Conservation (phyloP, 345 rosid genomes). For the Pistacia vera region DNA sequence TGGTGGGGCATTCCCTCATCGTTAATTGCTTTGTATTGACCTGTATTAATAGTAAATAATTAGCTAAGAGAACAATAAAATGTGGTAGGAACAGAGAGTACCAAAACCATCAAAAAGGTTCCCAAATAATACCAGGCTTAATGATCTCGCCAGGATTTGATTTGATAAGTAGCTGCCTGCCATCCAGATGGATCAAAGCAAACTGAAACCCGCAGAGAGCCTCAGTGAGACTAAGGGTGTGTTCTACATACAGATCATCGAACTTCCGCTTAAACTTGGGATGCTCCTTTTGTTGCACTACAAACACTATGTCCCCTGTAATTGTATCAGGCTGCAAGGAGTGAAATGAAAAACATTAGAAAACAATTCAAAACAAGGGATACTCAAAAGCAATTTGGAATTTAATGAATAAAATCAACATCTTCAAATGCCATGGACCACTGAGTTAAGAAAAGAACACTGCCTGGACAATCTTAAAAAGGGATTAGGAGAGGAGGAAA, state of each 20-base stretch:
- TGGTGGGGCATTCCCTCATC: slow-evolving; percentile 67
- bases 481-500: background rate
- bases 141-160: slow-evolving; percentile 64
- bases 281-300: slow-evolving; percentile 56
- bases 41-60: slow-evolving; percentile 21
- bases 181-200: slow-evolving; percentile 58
- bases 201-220: slow-evolving; percentile 75
- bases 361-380: background rate
- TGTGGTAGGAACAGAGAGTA: background rate
- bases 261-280: slow-evolving; percentile 51
- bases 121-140: slow-evolving; percentile 48
- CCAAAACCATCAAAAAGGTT: background rate
- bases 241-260: slow-evolving; percentile 49
- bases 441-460: background rate
- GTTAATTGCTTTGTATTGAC: slow-evolving; percentile 52
- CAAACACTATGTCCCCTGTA: slow-evolving; percentile 53
- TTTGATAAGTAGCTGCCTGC: slow-evolving; percentile 66
- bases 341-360: background rate
- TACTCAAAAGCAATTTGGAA: background rate
- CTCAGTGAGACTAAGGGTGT: slow-evolving; percentile 54
- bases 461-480: background rate
- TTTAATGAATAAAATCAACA: background rate
- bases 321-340: slow-evolving; percentile 45
- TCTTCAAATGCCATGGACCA: background rate
- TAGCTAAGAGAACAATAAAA: background rate